A percentile compares a stretch with the other conserved stretches of the same genome.
Conservation (phyloP, 2,329 filamentous ascomycete genomes). For the Leptodontidium sp. region DNA sequence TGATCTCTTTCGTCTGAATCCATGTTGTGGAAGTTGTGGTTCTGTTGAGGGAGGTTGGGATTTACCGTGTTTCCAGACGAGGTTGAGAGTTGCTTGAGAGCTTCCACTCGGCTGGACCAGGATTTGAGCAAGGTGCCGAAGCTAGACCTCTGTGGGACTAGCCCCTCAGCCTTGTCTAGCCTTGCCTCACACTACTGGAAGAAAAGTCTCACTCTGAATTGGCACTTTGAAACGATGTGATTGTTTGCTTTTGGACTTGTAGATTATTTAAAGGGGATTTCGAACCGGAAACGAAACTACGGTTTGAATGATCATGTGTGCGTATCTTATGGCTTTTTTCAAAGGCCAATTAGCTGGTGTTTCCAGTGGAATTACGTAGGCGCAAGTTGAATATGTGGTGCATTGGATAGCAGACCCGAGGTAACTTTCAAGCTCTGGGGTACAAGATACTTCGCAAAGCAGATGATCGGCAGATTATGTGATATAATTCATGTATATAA, state of each 20-base stretch:
- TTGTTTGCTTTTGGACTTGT: neutral
- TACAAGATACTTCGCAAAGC: neutral
- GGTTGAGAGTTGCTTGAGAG: neutral
- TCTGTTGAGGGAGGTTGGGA: neutral
- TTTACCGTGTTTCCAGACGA: neutral
- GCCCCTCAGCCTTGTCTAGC: slow-evolving; percentile 5
- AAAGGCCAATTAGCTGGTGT: too few relatives aligned
- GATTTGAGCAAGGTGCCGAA: neutral
- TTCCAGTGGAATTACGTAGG: too few relatives aligned
- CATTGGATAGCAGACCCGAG: neutral
- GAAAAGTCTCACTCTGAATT: neutral
- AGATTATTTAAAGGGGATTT: too few relatives aligned
- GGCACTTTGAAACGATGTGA: neutral
- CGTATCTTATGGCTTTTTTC: too few relatives aligned
- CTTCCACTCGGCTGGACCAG: slow-evolving; percentile 1
- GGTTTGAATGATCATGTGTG: too few relatives aligned
- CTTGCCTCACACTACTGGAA: neutral
- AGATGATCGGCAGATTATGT: neutral
- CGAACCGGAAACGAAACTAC: too few relatives aligned
- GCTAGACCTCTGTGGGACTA: neutral
- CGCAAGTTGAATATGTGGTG: neutral
- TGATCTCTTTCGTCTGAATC: slow-evolving; percentile 13
- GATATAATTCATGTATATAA: neutral
- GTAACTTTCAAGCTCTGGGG: neutral
- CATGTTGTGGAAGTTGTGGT: slow-evolving; percentile 3